Base-by-base conservation (phyloP, 257 asterid species). In the Buddleja alternifolia region DNA sequence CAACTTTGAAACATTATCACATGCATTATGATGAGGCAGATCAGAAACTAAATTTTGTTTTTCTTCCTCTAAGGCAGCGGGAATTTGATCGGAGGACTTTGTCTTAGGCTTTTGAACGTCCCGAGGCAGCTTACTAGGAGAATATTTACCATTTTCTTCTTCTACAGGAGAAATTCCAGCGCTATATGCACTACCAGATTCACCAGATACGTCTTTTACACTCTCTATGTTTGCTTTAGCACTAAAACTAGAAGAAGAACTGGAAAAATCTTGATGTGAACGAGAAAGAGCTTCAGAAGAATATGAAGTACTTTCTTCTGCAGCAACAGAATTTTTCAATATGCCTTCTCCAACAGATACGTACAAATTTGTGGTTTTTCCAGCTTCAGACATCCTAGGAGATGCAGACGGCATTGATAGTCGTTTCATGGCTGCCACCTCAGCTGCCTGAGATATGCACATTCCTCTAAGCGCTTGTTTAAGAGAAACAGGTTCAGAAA, bases 381-480 rank as follows among this genome's bases (percentile, higher is more conserved):
- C 93, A 52, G 84, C 73, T 75, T 86, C 95, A 7, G 84, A 84
- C 47, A 86, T 21, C 60, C 95, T 76, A 15, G 97, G 98, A 79
- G 98, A 86, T 7, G 95, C 92, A 25, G 88, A 80, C 24, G 89
- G 71, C 81, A 81, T 78, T 17, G 95, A 79, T 14, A 83, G 42
- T 41, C 98, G 80, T 76, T 85, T 93, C 50, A 74, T 70, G 21
- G 94, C 92, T 47, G 98, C 98, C 85, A 81, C 79, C 80, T 93
- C 98, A 1, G 96, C 93, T 14, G 97, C 98, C 80, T 90, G 98
- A 36, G 98, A 93, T 77, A 93, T 88, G 81, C 98, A 90, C 60
- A 83, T 82, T 7, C 98, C 97, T 75, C 98, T 81, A n/a, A 90
- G 78, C 0, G 98, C 97, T 77, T 93, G 97, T 71, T 93, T 93